phyloP scores from a whole-genome alignment of 2,329 filamentous ascomycete genomes.

The Calcarisporium arbuscula region DNA sequence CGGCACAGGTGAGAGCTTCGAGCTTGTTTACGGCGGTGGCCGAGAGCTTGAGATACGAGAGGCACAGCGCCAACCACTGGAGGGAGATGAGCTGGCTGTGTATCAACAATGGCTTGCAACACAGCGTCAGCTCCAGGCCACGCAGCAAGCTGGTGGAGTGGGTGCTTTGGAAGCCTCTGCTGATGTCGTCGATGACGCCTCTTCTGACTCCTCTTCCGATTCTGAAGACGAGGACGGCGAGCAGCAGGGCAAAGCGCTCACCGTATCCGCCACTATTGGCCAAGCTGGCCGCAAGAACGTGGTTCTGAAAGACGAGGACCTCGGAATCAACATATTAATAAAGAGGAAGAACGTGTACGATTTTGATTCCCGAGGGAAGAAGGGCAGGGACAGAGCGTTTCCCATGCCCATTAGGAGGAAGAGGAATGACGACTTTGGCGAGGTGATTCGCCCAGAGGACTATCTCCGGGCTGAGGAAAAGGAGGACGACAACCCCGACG shows the following conservation, averaged over 20 bases:
- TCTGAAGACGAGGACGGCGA: conserved; percentile 86
- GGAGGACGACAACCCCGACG: conserved; percentile 63
- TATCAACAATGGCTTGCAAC: conserved; percentile 93
- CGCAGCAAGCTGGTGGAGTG: conserved; percentile 63
- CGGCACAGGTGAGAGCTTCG: conserved; percentile 49
- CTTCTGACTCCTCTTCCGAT: conserved; percentile 76
- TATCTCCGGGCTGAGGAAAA: conserved; percentile 90
- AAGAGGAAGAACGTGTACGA: conserved; percentile 89
- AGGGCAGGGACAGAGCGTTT: conserved; percentile 87
- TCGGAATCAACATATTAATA: conserved; percentile 85
- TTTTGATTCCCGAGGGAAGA: conserved; percentile 86
- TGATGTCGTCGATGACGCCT: conserved; percentile 75
- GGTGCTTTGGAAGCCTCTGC: conserved; percentile 62
- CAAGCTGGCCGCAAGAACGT: conserved; percentile 82
- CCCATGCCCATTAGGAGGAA: conserved; percentile 75
- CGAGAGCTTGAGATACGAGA: conserved; percentile 55
- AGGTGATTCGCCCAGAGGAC: conserved; percentile 88
- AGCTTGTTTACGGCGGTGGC: conserved; percentile 61
- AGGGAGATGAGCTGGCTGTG: conserved; percentile 67
- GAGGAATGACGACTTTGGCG: conserved; percentile 85
- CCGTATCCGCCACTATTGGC: conserved; percentile 77
- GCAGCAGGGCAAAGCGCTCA: conserved; percentile 86
- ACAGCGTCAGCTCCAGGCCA: conserved; percentile 79
- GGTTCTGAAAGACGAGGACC: conserved; percentile 78
- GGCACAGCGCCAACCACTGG: conserved; percentile 57